A percentile compares a stretch with the other conserved stretches of the same genome.
Conservation (phyloP, 441 rosid genomes). For the Erodium texanum region DNA sequence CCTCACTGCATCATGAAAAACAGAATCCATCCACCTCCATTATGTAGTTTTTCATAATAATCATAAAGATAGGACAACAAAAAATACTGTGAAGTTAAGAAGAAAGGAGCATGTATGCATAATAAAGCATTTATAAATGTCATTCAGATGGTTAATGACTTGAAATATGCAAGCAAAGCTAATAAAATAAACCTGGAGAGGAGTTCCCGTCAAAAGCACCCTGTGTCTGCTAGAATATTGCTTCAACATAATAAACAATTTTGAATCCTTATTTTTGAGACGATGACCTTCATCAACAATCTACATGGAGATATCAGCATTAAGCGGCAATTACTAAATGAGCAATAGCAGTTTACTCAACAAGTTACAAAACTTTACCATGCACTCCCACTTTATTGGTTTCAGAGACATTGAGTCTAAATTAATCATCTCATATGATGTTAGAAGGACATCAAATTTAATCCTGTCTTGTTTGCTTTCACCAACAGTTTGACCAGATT, state of each 20-base stretch:
- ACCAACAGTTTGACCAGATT: conserved; percentile 62
- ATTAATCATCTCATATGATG: conserved; percentile 98
- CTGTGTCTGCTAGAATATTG: conserved; percentile 86
- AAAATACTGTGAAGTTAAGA: neutral
- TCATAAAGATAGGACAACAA: neutral
- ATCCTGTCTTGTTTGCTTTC: conserved; percentile 92
- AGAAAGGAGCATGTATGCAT: neutral
- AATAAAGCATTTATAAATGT: neutral
- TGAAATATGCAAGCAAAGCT: conserved; percentile 1
- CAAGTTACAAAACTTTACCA: conserved; percentile 46
- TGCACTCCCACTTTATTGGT: conserved; percentile 96
- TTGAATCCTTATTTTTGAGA: conserved; percentile 93
- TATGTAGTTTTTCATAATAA: neutral
- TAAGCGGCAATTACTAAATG: conserved; percentile 18
- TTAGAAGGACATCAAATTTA: conserved; percentile 91
- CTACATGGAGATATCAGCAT: conserved; percentile 37
- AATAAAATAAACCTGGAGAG: conserved; percentile 69
- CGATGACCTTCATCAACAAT: conserved; percentile 99
- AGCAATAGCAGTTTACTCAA: conserved; percentile 12
- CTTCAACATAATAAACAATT: conserved; percentile 74
- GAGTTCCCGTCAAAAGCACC: conserved; percentile 96
- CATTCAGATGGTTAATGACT: conserved; percentile 4
- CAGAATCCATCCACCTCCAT: conserved; percentile 10
- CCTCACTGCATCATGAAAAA: neutral
- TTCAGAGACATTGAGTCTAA: conserved; percentile 67